phyloP scores from a whole-genome alignment of 352 stramenopile species.

The Blastocystis hominis region DNA sequence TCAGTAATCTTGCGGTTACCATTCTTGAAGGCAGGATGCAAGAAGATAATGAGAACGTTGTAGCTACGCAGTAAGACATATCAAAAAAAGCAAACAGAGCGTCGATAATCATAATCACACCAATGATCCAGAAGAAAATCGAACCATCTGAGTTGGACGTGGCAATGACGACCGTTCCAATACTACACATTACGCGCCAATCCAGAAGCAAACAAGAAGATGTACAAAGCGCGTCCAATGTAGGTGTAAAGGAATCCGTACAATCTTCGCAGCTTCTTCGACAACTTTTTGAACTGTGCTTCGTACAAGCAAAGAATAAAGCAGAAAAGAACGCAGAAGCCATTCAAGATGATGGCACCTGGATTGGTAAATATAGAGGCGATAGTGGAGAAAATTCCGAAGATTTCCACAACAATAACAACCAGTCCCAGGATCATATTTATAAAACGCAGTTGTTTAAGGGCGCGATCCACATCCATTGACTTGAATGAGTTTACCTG shows the following conservation, averaged over 20 bases:
- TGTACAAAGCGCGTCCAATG: conserved; percentile 37
- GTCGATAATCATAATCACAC: conserved; percentile 16
- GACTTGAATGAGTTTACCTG: background rate
- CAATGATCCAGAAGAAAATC: background rate
- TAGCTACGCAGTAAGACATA: conserved; percentile 14
- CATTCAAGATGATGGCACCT: background rate
- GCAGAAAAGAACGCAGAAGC: conserved; percentile 39
- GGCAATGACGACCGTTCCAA: conserved; percentile 15
- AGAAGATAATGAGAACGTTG: conserved; percentile 48
- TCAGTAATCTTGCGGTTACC: conserved; percentile 44
- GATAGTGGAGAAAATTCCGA: background rate
- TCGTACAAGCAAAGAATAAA: conserved; percentile 47
- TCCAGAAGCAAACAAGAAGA: conserved; percentile 27
- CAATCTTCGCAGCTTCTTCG: background rate
- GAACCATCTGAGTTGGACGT: background rate
- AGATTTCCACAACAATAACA: conserved; percentile 5
- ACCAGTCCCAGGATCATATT: background rate
- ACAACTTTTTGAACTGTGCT: conserved; percentile 46
- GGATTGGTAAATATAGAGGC: background rate
- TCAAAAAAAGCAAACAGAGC: background rate
- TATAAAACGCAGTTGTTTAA: conserved; percentile 30
- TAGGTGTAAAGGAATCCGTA: conserved; percentile 58
- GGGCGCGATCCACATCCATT: conserved; percentile 31
- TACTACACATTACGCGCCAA: background rate
- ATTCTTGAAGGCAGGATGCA: conserved; percentile 54